Base-by-base conservation (phyloP, 495 filamentous ascomycete genomes). In the Cercophora scortea region DNA sequence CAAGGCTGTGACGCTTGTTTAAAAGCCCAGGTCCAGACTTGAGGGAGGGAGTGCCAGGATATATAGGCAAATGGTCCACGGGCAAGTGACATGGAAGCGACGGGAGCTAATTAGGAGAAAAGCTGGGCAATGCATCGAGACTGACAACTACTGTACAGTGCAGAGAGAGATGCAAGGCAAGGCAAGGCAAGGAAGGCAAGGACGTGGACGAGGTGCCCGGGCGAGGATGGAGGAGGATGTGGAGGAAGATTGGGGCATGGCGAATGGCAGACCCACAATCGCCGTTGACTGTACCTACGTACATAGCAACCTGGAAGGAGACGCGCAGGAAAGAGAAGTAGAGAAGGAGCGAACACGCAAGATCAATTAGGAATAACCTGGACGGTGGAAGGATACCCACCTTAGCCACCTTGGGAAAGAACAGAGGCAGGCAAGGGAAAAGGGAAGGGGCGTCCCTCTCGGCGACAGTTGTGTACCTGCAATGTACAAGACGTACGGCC, bases 31-130 rank as follows among this genome's bases (percentile, higher is more conserved):
- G 62, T 59, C 71, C 66, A 72, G 71, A 66, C 65, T 66, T 61
- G 59, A 25, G 59, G 68, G 66, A 64, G 65, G 64, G 64, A 53
- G 59, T 56, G 63, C 63, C 63, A 62, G 64, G 68, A 69, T 73
- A 73, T 72, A 72, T 72, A 73, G 68, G 57, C 66, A 62, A 46
- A 56, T 33, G 43, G 39, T 53, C 8, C 42, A 52, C 53, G 6
- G 60, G 56, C 39, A 53, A 57, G 56, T 48, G 47, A 57, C 51
- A 18, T 6, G 48, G 43, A 36, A 49, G 47, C 25, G 25, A 25
- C 25, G 25, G 25, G 25, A 25, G 25, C 25, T 25, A 25, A 25
- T 25, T 25, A 25, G 25, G 25, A 25, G 25, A 25, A 49, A n/a
- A 17, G 46, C 48, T 46, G 48, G 18, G 46, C 18, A 45, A 51